A percentile compares a stretch with the other conserved stretches of the same genome.
Conservation (phyloP, 331 rosid genomes). For the Arachis monticola region DNA sequence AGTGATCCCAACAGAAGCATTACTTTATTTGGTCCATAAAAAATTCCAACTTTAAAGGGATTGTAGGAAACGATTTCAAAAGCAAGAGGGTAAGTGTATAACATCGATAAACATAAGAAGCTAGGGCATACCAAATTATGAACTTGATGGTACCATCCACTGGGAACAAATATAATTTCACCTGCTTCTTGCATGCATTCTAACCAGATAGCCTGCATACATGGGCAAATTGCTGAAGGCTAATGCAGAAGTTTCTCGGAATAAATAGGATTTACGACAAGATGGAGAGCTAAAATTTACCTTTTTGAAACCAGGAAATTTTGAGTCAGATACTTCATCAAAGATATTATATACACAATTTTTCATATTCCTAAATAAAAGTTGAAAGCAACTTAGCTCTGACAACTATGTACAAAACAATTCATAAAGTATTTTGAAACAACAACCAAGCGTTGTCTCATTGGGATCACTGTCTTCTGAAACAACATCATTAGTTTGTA, state of each 20-base stretch:
- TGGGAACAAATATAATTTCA: slow-evolving; percentile 90
- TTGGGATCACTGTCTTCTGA: too few species aligned
- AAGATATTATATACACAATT: slow-evolving; percentile 69
- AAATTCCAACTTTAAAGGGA: slow-evolving; percentile 14
- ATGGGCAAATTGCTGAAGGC: slow-evolving; percentile 35
- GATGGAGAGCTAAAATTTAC: slow-evolving; percentile 19
- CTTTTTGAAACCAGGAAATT: slow-evolving; percentile 66
- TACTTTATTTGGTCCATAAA: slow-evolving; percentile 18
- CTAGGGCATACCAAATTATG: slow-evolving; percentile 72
- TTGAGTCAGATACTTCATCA: slow-evolving; percentile 69
- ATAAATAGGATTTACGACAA: slow-evolving; percentile 29
- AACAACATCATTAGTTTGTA: background rate
- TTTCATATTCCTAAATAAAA: slow-evolving; percentile 73
- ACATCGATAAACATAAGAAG: slow-evolving; percentile 20
- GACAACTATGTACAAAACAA: slow-evolving; percentile 18
- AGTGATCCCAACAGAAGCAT: background rate
- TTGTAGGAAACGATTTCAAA: slow-evolving; percentile 18
- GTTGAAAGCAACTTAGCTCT: slow-evolving; percentile 33
- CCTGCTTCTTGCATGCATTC: slow-evolving; percentile 85
- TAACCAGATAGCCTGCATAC: slow-evolving; percentile 78
- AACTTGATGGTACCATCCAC: slow-evolving; percentile 99
- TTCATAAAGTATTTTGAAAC: slow-evolving; percentile 23
- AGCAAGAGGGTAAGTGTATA: slow-evolving; percentile 7
- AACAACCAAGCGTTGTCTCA: too few species aligned
- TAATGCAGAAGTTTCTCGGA: slow-evolving; percentile 34